A percentile compares a stretch with the other conserved stretches of the same genome.
These are phyloP conservation scores for Neospora caninum DNA, from an alignment of 169 alveolate species.

Conservation along the genomic window DNA sequence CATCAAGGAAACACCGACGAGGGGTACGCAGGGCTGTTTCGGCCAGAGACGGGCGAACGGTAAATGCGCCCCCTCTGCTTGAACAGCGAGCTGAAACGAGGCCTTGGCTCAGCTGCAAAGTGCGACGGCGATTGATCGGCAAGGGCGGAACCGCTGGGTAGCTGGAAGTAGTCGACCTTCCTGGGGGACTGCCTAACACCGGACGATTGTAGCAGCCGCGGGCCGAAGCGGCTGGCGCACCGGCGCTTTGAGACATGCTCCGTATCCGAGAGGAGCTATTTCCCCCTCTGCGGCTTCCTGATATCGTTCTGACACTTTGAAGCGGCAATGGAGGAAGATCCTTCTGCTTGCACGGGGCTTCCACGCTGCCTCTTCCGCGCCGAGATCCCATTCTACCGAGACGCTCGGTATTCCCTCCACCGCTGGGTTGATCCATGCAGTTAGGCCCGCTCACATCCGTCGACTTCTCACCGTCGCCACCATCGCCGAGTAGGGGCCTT, in stretches of 20 bases:
- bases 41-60: conserved; percentile 30
- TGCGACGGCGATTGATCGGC: conserved; percentile 10
- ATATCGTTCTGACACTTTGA: not conserved
- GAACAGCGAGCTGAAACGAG: not conserved
- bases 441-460: not conserved
- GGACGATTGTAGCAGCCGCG: too few species aligned
- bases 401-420: not conserved
- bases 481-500: too few species aligned
- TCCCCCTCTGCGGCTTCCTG: not conserved
- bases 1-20: conserved; percentile 27
- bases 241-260: not conserved
- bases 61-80: not conserved
- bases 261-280: not conserved
- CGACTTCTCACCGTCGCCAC: too few species aligned
- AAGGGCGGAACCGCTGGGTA: conserved; percentile 8
- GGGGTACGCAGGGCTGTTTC: conserved; percentile 30
- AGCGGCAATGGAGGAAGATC: conserved; percentile 14
- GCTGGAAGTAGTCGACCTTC: not conserved
- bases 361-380: not conserved
- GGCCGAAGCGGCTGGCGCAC: not conserved
- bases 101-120: not conserved
- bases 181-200: too few species aligned
- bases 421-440: not conserved
- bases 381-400: not conserved
- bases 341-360: not conserved